phyloP scores from a whole-genome alignment of 495 filamentous ascomycete species.

The Aspergillus leporis region DNA sequence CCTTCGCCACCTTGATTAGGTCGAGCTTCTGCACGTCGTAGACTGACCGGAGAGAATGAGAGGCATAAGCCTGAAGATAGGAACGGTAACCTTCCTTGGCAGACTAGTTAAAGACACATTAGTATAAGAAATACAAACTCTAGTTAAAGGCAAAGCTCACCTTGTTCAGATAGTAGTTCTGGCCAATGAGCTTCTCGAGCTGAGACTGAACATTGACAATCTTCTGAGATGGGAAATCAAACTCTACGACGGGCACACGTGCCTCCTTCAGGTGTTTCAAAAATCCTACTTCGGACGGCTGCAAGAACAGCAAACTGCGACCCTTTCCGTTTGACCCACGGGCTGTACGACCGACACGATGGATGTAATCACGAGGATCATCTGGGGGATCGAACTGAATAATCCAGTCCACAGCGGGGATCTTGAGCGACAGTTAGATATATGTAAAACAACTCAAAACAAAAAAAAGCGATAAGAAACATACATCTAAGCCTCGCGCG shows the following conservation, averaged over 20 bases:
- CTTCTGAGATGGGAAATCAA: constrained; percentile 90
- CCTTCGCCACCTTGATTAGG: constrained; percentile 88
- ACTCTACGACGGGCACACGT: constrained; percentile 90
- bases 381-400: constrained; percentile 94
- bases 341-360: constrained; percentile 94
- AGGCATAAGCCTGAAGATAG: constrained; percentile 93
- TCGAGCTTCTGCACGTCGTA: constrained; percentile 95
- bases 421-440: constrained; percentile 43
- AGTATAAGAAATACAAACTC: constrained; percentile 13
- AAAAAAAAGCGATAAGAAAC: constrained; percentile 18
- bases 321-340: constrained; percentile 83
- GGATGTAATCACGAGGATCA: constrained; percentile 91
- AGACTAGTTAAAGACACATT: constrained; percentile 37
- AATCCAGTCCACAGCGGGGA: constrained; percentile 92
- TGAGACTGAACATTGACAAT: constrained; percentile 94
- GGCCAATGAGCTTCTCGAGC: constrained; percentile 84
- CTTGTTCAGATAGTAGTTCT: constrained; percentile 97
- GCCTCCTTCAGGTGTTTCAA: constrained; percentile 89
- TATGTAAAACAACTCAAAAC: constrained; percentile 10
- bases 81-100: constrained; percentile 74
- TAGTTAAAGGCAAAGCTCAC: constrained; percentile 30
- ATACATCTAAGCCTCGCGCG: constrained; percentile 84
- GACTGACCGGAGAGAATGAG: constrained; percentile 82
- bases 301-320: constrained; percentile 83
- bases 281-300: constrained; percentile 91